Percentiles rank a stretch among this genome's conserved stretches.
These are phyloP conservation scores for Ailanthus altissimus DNA, from an alignment of 345 rosid genomes.

Conservation along the genomic window DNA sequence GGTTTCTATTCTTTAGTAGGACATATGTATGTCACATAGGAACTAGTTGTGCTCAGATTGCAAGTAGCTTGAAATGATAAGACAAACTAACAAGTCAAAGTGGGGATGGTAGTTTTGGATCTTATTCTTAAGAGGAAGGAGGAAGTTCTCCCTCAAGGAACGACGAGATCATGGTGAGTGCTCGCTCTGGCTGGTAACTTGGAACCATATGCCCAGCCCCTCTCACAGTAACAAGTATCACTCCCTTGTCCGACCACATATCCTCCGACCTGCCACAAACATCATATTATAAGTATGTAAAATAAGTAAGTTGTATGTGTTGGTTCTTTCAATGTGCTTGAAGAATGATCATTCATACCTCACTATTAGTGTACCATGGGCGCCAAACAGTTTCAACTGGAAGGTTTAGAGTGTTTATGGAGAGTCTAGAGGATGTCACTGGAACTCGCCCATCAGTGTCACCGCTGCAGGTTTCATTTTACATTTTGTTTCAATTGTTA, in stretches of 20 bases:
- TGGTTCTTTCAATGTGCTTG: neutral
- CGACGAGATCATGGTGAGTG: slow-evolving; percentile 41
- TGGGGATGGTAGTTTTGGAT: neutral
- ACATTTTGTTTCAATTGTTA: neutral
- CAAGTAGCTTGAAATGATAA: slow-evolving; percentile 1
- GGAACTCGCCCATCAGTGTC: slow-evolving; percentile 45
- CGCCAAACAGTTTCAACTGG: slow-evolving; percentile 39
- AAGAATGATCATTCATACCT: slow-evolving; percentile 35
- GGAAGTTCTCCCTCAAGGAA: slow-evolving; percentile 47
- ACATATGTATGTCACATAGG: neutral
- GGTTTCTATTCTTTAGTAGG: neutral
- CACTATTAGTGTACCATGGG: slow-evolving; percentile 40
- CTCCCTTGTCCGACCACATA: slow-evolving; percentile 42
- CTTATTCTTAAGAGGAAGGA: slow-evolving; percentile 18
- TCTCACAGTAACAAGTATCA: slow-evolving; percentile 41
- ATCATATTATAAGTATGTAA: neutral
- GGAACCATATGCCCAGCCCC: slow-evolving; percentile 56
- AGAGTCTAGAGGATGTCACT: slow-evolving; percentile 44
- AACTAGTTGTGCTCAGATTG: slow-evolving; percentile 1
- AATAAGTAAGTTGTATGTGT: neutral
- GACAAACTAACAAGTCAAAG: neutral
- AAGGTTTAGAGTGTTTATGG: slow-evolving; percentile 36
- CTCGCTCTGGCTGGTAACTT: slow-evolving; percentile 48
- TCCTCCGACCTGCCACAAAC: slow-evolving; percentile 47
- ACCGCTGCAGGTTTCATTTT: slow-evolving; percentile 40